These are phyloP conservation scores for Simmondsia chinensis DNA, from an alignment of 148 eudicot genomes.

Conservation along the genomic window DNA sequence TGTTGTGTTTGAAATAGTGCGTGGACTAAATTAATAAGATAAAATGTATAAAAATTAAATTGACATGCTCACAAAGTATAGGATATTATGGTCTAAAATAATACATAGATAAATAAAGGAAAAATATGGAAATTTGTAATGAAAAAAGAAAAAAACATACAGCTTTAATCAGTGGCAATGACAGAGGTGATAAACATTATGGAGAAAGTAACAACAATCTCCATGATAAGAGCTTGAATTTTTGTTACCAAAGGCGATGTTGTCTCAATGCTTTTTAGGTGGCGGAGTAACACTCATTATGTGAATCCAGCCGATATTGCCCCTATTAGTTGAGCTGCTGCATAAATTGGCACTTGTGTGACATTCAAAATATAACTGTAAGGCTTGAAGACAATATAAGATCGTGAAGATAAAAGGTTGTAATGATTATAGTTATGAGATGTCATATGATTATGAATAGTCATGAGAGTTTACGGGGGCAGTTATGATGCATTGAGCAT, in stretches of 20 bases:
- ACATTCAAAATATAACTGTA: neutral
- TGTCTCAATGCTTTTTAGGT: slow-evolving; percentile 37
- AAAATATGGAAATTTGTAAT: no score
- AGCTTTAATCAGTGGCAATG: slow-evolving; percentile 66
- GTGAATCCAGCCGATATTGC: slow-evolving; percentile 43
- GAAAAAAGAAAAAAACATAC: slow-evolving; percentile 20
- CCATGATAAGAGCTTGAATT: slow-evolving; percentile 59
- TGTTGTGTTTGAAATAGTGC: no score
- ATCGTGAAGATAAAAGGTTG: slow-evolving; percentile 1
- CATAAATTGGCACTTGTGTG: slow-evolving; percentile 55
- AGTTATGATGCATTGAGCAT: no score
- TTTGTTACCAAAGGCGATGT: slow-evolving; percentile 62
- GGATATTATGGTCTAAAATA: neutral
- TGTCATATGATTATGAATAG: neutral
- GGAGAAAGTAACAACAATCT: slow-evolving; percentile 49
- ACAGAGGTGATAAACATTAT: slow-evolving; percentile 73
- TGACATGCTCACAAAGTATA: no score
- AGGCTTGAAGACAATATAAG: slow-evolving; percentile 12
- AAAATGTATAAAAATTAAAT: no score
- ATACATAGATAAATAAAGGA: no score
- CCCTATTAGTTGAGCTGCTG: slow-evolving; percentile 54
- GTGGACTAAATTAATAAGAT: no score
- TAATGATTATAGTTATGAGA: slow-evolving; percentile 7
- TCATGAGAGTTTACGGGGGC: no score
- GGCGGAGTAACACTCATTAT: slow-evolving; percentile 30